Percentiles rank a stretch among this genome's conserved stretches.
These are phyloP conservation scores for Cenococcum geophilum DNA, from an alignment of 495 filamentous ascomycete species.

Conservation along the genomic window DNA sequence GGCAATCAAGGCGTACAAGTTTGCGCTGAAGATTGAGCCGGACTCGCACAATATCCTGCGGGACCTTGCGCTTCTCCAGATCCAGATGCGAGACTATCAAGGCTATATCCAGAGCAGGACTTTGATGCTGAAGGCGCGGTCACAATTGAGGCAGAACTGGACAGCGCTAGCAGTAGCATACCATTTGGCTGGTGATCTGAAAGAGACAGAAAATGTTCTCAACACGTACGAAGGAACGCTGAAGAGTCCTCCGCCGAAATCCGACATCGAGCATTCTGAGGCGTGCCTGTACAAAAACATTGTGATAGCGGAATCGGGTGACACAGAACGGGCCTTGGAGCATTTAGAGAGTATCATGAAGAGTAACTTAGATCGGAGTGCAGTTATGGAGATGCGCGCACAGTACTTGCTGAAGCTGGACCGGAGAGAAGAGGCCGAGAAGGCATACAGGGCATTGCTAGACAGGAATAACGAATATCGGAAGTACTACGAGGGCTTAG, in stretches of 20 bases:
- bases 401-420: constrained; percentile 75
- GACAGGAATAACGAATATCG: constrained; percentile 84
- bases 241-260: constrained; percentile 63
- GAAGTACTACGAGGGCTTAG: constrained; percentile 75
- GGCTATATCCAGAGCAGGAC: constrained; percentile 85
- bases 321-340: constrained; percentile 73
- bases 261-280: constrained; percentile 92
- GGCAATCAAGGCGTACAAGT: constrained; percentile 97
- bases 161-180: constrained; percentile 89
- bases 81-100: constrained; percentile 93
- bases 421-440: constrained; percentile 71
- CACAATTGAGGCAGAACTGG: constrained; percentile 83
- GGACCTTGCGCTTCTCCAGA: constrained; percentile 84
- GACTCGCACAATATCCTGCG: constrained; percentile 90
- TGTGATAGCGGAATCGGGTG: constrained; percentile 82
- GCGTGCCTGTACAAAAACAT: constrained; percentile 92
- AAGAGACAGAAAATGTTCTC: constrained; percentile 83
- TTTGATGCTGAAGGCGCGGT: constrained; percentile 75
- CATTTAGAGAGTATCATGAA: constrained; percentile 74
- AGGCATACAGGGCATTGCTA: constrained; percentile 72
- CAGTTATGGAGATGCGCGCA: constrained; percentile 84
- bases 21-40: constrained; percentile 84
- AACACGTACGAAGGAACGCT: constrained; percentile 89
- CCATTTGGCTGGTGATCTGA: constrained; percentile 77
- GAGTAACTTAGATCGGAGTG: constrained; percentile 73